phyloP scores from a whole-genome alignment of 208 protist species.

The Porcisia hertigi region DNA sequence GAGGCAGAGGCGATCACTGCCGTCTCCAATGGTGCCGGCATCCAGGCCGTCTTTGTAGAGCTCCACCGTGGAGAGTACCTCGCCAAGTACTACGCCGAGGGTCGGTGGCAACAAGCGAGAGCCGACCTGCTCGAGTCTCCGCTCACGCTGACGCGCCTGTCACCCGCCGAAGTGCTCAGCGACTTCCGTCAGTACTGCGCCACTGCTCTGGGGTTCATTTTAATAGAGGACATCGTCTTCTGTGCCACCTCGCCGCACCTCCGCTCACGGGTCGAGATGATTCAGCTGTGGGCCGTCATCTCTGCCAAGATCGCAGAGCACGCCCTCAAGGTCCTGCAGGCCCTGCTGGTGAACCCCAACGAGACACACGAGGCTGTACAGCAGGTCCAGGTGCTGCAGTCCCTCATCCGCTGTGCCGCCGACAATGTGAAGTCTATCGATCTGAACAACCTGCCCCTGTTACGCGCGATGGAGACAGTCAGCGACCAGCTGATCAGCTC shows the following conservation, averaged over 20 bases:
- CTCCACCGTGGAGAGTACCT: slow-evolving; percentile 81
- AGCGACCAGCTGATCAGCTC: slow-evolving; percentile 80
- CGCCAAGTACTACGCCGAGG: slow-evolving; percentile 70
- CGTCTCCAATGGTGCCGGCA: slow-evolving; percentile 68
- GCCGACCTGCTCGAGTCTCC: slow-evolving; percentile 61
- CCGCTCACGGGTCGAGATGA: slow-evolving; percentile 73
- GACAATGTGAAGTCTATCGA: slow-evolving; percentile 68
- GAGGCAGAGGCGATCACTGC: slow-evolving; percentile 49
- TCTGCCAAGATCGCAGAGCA: slow-evolving; percentile 51
- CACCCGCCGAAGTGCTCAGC: slow-evolving; percentile 39
- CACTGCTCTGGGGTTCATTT: slow-evolving; percentile 77
- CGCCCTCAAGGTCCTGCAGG: slow-evolving; percentile 41
- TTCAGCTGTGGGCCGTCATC: slow-evolving; percentile 77
- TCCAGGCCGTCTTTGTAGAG: slow-evolving; percentile 82
- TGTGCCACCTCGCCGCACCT: slow-evolving; percentile 78
- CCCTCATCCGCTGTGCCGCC: slow-evolving; percentile 59
- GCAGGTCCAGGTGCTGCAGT: slow-evolving; percentile 63
- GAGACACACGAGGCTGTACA: slow-evolving; percentile 66
- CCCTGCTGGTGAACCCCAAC: slow-evolving; percentile 51
- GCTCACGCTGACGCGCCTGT: slow-evolving; percentile 33
- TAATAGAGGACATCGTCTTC: slow-evolving; percentile 87
- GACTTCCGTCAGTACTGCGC: slow-evolving; percentile 67
- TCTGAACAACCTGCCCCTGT: slow-evolving; percentile 73
- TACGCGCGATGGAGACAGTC: slow-evolving; percentile 69
- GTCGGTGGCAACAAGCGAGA: slow-evolving; percentile 66